These are phyloP conservation scores for Breynia disticha DNA, from an alignment of 441 rosid species.

Conservation along the genomic window DNA sequence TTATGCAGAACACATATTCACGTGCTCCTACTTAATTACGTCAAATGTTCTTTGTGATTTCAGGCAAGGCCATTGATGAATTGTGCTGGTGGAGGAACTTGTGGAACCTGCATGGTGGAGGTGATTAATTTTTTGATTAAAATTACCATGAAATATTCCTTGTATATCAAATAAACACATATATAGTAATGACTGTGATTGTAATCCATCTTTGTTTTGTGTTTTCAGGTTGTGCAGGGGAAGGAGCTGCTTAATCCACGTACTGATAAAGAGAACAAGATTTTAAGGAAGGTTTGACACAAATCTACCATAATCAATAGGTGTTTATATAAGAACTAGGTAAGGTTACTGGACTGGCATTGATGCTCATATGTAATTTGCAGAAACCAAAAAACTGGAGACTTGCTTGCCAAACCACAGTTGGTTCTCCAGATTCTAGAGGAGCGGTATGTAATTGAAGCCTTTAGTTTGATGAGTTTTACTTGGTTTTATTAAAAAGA, in stretches of 20 bases:
- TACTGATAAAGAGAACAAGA: conserved; percentile 67
- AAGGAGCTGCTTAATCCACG: conserved; percentile 66
- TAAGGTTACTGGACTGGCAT: neutral
- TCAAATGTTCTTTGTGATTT: neutral
- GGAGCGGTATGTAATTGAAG: conserved; percentile 46
- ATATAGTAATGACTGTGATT: no score
- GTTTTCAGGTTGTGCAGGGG: conserved; percentile 56
- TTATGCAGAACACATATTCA: neutral
- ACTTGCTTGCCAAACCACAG: conserved; percentile 79
- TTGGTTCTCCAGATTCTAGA: conserved; percentile 60
- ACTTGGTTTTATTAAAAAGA: no score
- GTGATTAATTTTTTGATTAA: conserved; percentile 16
- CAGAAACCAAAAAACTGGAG: conserved; percentile 87
- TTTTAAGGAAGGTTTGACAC: conserved; percentile 45
- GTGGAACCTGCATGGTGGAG: conserved; percentile 90
- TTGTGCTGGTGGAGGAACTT: conserved; percentile 90
- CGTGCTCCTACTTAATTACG: neutral
- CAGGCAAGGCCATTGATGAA: conserved; percentile 63
- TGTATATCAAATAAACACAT: no score
- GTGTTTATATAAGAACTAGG: neutral
- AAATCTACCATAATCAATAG: neutral
- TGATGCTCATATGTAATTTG: conserved; percentile 8
- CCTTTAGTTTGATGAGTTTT: no score
- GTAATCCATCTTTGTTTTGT: neutral
- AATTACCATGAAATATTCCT: neutral